A percentile compares a stretch with the other conserved stretches of the same genome.
Conservation (phyloP, 306 rosid genomes). For the Alnus rubra region DNA sequence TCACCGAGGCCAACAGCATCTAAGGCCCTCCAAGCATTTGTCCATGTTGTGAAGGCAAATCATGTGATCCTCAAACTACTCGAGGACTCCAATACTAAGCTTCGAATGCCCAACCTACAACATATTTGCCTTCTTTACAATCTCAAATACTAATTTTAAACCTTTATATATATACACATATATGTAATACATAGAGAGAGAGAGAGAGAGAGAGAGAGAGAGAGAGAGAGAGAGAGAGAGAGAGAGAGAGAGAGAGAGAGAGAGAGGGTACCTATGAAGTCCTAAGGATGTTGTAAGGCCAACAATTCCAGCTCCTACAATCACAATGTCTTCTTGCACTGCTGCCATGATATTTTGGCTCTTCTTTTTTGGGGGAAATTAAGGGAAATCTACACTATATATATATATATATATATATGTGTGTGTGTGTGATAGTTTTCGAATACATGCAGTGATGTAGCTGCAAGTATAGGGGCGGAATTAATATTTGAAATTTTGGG, state of each 20-base stretch:
- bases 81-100: constrained; percentile 71
- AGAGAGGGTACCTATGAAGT: constrained; percentile 44
- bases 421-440: too few relatives aligned
- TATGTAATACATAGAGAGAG: too few relatives aligned
- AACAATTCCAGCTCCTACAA: constrained; percentile 85
- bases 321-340: constrained; percentile 48
- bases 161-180: too few relatives aligned
- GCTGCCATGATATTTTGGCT: constrained; percentile 27
- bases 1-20: constrained; percentile 62
- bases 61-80: constrained; percentile 60
- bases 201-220: too few relatives aligned
- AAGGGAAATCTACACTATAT: too few relatives aligned
- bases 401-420: too few relatives aligned
- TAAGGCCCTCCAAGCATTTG: constrained; percentile 82
- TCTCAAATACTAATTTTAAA: too few relatives aligned
- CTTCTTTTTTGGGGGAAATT: too few relatives aligned
- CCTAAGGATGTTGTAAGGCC: constrained; percentile 75
- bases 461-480: too few relatives aligned
- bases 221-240: too few relatives aligned
- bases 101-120: constrained; percentile 54
- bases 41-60: constrained; percentile 55
- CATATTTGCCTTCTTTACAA: not conserved
- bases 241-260: not conserved
- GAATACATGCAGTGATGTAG: too few relatives aligned
- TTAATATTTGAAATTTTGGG: too few relatives aligned